Evolutionary conservation across 495 filamentous ascomycete genomes (phyloP).

Genomic region (Talaromyces nanjingensis): DNA sequence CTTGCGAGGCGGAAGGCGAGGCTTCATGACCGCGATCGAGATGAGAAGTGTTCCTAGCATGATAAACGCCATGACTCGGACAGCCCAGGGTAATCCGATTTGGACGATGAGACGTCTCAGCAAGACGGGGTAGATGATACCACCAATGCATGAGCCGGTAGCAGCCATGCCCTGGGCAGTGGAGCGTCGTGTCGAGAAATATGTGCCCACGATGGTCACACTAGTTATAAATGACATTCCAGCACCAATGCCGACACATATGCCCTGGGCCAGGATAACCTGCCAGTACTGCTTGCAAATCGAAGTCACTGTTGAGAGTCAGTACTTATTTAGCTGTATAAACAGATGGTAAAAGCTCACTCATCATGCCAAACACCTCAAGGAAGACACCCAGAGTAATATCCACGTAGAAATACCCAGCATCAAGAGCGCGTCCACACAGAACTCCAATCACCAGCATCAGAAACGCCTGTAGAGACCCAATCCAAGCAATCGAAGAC

Average conservation of each 20-base stretch:
- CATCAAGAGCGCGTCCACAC: constrained; percentile 11
- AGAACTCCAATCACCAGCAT: constrained; percentile 11
- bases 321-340: background rate
- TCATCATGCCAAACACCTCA: constrained; percentile 68
- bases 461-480: constrained; percentile 12
- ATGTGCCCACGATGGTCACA: constrained; percentile 32
- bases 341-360: background rate
- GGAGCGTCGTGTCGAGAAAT: constrained; percentile 46
- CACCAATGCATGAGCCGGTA: constrained; percentile 47
- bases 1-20: constrained; percentile 19
- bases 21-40: constrained; percentile 25
- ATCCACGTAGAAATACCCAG: constrained; percentile 54
- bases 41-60: constrained; percentile 26
- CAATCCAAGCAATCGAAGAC: constrained; percentile 13
- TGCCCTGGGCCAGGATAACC: constrained; percentile 35
- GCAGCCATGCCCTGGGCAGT: constrained; percentile 44
- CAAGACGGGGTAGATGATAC: constrained; percentile 41
- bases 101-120: constrained; percentile 25
- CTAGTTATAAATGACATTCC: constrained; percentile 19
- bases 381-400: constrained; percentile 46
- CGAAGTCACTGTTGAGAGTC: constrained; percentile 19
- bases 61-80: constrained; percentile 33
- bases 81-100: constrained; percentile 36
- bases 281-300: constrained; percentile 38
- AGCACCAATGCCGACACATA: constrained; percentile 30